phyloP scores from a whole-genome alignment of 179 eudicot species.

The Silene coronaria region DNA sequence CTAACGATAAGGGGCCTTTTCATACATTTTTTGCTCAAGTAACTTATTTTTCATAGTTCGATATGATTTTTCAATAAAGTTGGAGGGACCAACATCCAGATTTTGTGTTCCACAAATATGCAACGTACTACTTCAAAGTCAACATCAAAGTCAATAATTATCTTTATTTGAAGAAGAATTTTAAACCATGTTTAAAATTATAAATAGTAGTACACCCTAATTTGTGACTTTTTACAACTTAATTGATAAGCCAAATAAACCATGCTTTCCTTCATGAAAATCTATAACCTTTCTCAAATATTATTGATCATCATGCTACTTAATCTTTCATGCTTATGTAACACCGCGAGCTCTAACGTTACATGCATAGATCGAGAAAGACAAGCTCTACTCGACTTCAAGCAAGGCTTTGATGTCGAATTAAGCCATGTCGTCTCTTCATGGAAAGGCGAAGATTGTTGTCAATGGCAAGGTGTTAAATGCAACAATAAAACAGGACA shows the following conservation, averaged over 20 bases:
- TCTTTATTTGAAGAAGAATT: neutral
- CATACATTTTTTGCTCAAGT: no score
- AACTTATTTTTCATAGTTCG: neutral
- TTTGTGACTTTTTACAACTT: neutral
- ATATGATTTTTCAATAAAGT: neutral
- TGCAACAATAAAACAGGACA: slow-evolving; percentile 8
- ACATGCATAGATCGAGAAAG: slow-evolving; percentile 4
- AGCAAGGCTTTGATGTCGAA: neutral
- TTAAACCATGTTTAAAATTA: neutral
- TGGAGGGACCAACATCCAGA: neutral
- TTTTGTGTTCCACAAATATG: no score
- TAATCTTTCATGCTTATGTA: neutral
- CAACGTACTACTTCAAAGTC: no score
- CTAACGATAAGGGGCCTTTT: no score
- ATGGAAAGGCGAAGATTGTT: slow-evolving; percentile 3
- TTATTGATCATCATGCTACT: neutral
- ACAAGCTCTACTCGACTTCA: slow-evolving; percentile 2
- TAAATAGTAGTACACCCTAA: neutral
- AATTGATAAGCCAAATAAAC: neutral
- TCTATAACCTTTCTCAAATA: neutral
- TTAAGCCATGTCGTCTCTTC: neutral
- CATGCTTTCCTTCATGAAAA: neutral
- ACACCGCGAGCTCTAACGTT: neutral
- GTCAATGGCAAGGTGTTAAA: slow-evolving; percentile 4
- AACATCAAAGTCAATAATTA: neutral